Evolutionary conservation across 768 basidiomycete species (phyloP).

Genomic region (Leccinum barrowsii): DNA sequence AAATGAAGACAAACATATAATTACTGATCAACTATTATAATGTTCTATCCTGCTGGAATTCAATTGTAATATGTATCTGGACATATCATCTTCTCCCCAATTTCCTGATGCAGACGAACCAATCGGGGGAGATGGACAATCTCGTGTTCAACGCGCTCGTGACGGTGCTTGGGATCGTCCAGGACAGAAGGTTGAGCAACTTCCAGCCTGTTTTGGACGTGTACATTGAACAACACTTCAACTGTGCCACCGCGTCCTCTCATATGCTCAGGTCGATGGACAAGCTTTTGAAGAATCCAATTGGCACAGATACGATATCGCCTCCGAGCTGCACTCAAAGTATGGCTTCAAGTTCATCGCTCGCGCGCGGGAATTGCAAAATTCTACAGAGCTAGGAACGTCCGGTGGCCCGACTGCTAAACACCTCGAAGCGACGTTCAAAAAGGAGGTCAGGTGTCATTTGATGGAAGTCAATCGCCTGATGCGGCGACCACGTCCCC

Average conservation of each 20-base stretch:
- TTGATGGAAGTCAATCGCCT: slow-evolving; percentile 79
- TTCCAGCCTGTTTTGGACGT: slow-evolving; percentile 92
- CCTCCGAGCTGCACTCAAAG: slow-evolving; percentile 84
- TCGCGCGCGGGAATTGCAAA: slow-evolving; percentile 82
- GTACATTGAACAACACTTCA: slow-evolving; percentile 90
- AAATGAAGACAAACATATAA: too few relatives aligned
- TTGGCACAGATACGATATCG: slow-evolving; percentile 66
- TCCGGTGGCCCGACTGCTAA: slow-evolving; percentile 80
- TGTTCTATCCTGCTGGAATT: too few relatives aligned
- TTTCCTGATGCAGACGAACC: slow-evolving; percentile 67
- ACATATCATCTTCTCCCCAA: too few relatives aligned
- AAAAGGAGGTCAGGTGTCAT: slow-evolving; percentile 75
- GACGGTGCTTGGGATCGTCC: slow-evolving; percentile 86
- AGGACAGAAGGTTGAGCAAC: slow-evolving; percentile 92
- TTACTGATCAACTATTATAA: too few relatives aligned
- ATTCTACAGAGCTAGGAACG: slow-evolving; percentile 73
- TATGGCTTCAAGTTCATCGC: slow-evolving; percentile 97
- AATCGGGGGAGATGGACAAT: slow-evolving; percentile 74
- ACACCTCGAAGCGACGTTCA: slow-evolving; percentile 81
- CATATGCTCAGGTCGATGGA: slow-evolving; percentile 89
- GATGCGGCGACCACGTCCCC: slow-evolving; percentile 76
- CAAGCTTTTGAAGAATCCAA: slow-evolving; percentile 69
- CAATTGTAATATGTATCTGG: too few relatives aligned
- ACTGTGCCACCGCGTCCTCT: slow-evolving; percentile 71
- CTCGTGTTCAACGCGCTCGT: slow-evolving; percentile 90